Base-by-base conservation (phyloP, 2,329 filamentous ascomycete species). In the Penicillium janthinellum region DNA sequence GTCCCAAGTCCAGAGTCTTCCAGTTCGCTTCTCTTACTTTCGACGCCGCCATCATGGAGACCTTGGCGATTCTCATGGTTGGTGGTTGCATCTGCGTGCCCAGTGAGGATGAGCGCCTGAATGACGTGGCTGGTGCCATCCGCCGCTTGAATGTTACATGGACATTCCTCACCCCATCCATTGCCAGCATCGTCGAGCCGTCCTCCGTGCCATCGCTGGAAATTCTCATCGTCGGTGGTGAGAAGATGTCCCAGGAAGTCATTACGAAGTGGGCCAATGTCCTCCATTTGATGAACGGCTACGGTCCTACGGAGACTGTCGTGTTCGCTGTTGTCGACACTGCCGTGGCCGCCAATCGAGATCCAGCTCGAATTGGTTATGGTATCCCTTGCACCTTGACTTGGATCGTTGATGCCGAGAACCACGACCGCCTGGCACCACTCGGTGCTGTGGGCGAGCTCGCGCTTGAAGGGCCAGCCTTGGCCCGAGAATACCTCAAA, bases 231-330 rank as follows among this genome's bases (percentile, higher is more conserved):
- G 71, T 75, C 15, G 79, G 78, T 45, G 81, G 81, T 41, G 81
- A 83, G 73, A 86, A 90, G 1, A 83, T 96, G 77, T 92, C 90
- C 0, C 84, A 86, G 37, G 84, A 86, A 34, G 90, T 96, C 0
- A 86, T 89, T 42, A 80, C 83, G 0, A 83, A 82, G 49, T 96
- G 93, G 93, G 83, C 81, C 14, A 71, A 72, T 22, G 67, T 63
- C 11, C 72, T 76, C 0, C 74, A 73, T 10, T 64, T 82, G 25
- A 68, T 75, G 56, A 77, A 76, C 52, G 71, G 65, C 14, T 78
- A 78, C 56, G 76, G 76, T 3, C 75, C 76, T 3, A 73, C 74
- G 6, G 76, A 78, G 50, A 73, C 72, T 2, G 67, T 68, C 20
- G 70, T 75, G 11, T 72, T 75, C 31, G 72, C 72, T 0, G 64